Evolutionary conservation across 306 rosid species (phyloP), one percentile per base, ranked within the genome.

Genomic region (Mucuna pruriens): DNA sequence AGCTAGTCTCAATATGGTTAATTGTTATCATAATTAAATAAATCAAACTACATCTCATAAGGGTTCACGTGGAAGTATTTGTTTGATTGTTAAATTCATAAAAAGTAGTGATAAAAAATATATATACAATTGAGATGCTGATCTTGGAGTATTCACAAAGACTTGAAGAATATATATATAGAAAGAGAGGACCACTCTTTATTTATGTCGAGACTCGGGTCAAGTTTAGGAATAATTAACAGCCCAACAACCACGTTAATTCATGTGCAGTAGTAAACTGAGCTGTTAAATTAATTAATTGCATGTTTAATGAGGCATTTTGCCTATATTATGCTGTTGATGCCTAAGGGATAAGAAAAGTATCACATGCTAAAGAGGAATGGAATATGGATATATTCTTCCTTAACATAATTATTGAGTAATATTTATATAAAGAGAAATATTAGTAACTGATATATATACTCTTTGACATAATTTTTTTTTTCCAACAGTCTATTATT

Each of bases 131-230:
- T 55, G 31, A 45, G 75, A 55, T 55, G 68, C 54, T 38, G 39
- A 74, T 75, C 26, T 57, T 58, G 52, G 78, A 15, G 42, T 57
- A 13, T 55, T 10, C 9, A 51, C 9, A 19, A 52, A 74, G 23
- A 25, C 42, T 25, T 40, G 58, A 60, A 40, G 58, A 75, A 16
- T 8, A 10, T 17, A 36, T 1, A 36, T 33, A 74, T 40, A 25
- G 2, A 51, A 33, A 78, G 31, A 51, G 60, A 68, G 69, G 70
- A 79, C 76, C 76, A 68, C 60, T 40, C 55, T 26, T 10, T 61
- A 34, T 10, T 54, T 42, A 8, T 34, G 49, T 17, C 23, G 38
- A 76, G 62, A 6, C 4, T 61, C 8, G 5, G 36, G 52, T 70
- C 60, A 63, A 67, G 55, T 65, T 78, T 68, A 36, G 46, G 20